These are phyloP conservation scores for Metschnikowia koreensis DNA, from an alignment of 805 yeast species.

Conservation along the genomic window DNA sequence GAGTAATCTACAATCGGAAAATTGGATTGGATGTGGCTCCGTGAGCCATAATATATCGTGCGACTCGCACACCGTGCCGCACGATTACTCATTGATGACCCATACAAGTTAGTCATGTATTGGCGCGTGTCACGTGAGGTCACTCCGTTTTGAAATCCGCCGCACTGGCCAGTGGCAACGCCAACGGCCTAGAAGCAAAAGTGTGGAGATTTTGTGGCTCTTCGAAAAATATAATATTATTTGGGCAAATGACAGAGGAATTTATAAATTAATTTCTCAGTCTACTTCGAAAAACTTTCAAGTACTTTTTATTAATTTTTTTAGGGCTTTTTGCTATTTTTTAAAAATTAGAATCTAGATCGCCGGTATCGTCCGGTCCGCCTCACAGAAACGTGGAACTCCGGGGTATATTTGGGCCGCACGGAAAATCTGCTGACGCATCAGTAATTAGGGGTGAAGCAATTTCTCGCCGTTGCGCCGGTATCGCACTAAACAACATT, in stretches of 20 bases:
- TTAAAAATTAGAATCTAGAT: background rate
- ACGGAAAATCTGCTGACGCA: background rate
- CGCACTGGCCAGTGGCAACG: constrained; percentile 1
- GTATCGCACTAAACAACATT: background rate
- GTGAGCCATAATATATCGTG: constrained; percentile 6
- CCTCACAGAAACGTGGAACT: background rate
- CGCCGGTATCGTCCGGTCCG: background rate
- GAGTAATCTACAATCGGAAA: background rate
- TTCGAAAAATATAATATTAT: too few relatives aligned
- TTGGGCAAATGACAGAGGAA: too few relatives aligned
- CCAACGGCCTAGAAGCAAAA: background rate
- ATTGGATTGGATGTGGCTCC: constrained; percentile 5
- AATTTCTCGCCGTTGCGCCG: background rate
- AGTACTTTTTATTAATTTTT: background rate
- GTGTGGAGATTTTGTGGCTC: background rate
- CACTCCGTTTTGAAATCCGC: background rate
- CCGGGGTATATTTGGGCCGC: background rate
- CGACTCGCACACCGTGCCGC: constrained; percentile 1
- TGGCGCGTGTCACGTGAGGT: constrained; percentile 6
- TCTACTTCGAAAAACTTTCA: background rate
- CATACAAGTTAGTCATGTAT: constrained; percentile 8
- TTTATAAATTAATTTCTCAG: background rate
- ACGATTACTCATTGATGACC: constrained; percentile 8
- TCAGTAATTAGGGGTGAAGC: background rate
- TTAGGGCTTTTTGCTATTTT: constrained; percentile 1